A percentile compares a stretch with the other conserved stretches of the same genome.
These are phyloP conservation scores for Saposhnikovia divaricata DNA, from an alignment of 129 eudicot species.

Conservation along the genomic window DNA sequence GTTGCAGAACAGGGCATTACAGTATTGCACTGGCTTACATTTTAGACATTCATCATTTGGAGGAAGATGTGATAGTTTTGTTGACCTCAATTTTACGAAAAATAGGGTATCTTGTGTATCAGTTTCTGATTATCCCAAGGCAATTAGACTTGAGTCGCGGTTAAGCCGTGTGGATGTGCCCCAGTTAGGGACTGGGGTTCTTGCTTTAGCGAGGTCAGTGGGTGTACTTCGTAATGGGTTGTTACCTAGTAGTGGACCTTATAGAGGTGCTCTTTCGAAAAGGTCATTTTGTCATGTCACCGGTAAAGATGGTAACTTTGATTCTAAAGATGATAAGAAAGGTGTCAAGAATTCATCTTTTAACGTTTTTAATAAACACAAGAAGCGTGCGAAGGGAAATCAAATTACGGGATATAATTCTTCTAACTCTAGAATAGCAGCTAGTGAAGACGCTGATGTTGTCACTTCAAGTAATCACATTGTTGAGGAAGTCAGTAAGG, in stretches of 20 bases:
- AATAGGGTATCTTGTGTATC: conserved; percentile 25
- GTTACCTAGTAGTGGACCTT: conserved; percentile 24
- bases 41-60: conserved; percentile 23
- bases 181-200: conserved; percentile 19
- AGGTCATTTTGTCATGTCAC: conserved; percentile 37
- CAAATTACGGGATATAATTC: not conserved
- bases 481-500: conserved; percentile 25
- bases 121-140: conserved; percentile 14
- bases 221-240: conserved; percentile 24
- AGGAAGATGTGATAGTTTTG: conserved; percentile 24
- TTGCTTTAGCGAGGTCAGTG: conserved; percentile 17
- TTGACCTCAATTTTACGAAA: conserved; percentile 21
- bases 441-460: conserved; percentile 18
- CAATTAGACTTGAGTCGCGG: conserved; percentile 23
- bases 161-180: conserved; percentile 23
- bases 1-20: conserved; percentile 59
- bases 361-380: conserved; percentile 22
- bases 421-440: conserved; percentile 25
- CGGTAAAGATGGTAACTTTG: conserved; percentile 13
- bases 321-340: conserved; percentile 24
- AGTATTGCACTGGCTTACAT: conserved; percentile 27
- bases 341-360: conserved; percentile 15
- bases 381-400: conserved; percentile 23
- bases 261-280: conserved; percentile 19
- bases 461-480: conserved; percentile 19